Percentiles rank a stretch among this genome's conserved stretches.
These are phyloP conservation scores for Tuber calosporum DNA, from an alignment of 495 filamentous ascomycete species.

Conservation along the genomic window DNA sequence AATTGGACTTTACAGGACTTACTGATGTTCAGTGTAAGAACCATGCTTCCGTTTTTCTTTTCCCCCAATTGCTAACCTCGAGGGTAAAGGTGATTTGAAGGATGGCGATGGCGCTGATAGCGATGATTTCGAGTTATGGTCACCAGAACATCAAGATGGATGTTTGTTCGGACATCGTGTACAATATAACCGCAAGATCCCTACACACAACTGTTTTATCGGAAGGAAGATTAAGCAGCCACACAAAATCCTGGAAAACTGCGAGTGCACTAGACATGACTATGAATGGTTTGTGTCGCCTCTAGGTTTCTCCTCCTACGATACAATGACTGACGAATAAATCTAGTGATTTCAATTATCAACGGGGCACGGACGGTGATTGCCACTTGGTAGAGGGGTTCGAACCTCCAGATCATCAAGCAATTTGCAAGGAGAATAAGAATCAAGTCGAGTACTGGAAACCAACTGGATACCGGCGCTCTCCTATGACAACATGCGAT, in stretches of 20 bases:
- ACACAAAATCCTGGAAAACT: constrained; percentile 63
- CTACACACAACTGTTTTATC: constrained; percentile 68
- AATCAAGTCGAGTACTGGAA: constrained; percentile 65
- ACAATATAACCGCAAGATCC: constrained; percentile 83
- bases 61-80: background rate
- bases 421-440: constrained; percentile 60
- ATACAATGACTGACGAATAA: background rate
- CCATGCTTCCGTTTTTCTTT: constrained; percentile 6
- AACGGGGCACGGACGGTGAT: constrained; percentile 63
- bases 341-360: constrained; percentile 84
- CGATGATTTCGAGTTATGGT: constrained; percentile 79
- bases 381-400: constrained; percentile 70
- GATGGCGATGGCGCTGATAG: constrained; percentile 54
- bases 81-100: constrained; percentile 46
- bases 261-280: constrained; percentile 72
- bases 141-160: constrained; percentile 61
- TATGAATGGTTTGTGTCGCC: constrained; percentile 75
- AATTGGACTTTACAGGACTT: constrained; percentile 79
- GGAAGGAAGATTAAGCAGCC: constrained; percentile 58
- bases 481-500: constrained; percentile 77
- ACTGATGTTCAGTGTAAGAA: constrained; percentile 57
- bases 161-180: constrained; percentile 90
- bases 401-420: constrained; percentile 55
- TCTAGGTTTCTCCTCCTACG: background rate
- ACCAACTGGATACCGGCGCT: constrained; percentile 80